Base-by-base conservation (phyloP, 2,329 filamentous ascomycete species). In the Apiospora rasikravindrae region DNA sequence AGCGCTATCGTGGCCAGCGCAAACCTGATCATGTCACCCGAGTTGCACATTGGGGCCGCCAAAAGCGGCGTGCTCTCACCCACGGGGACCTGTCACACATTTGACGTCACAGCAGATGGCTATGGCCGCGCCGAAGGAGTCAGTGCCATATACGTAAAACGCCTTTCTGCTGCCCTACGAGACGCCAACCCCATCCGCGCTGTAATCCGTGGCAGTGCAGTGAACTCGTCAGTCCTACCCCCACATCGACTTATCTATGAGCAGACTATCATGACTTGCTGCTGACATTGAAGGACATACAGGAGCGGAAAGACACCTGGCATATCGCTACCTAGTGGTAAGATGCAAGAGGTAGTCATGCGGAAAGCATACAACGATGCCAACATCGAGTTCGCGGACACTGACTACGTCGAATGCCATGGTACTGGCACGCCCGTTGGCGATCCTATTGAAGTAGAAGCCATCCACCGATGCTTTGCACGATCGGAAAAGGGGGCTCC, bases 1-100 rank as follows among this genome's bases (percentile, higher is more conserved):
- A 74, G 75, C 0, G 82, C 81, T 24, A 75, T 84, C 6, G 80
- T 81, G 0, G 82, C 75, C 2, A 82, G 82, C n/a, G 75, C 75
- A 26, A 83, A 84, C 74, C 67, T 84, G 10, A 80, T 84, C 19
- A 69, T 81, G 4, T 79, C 76, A 0, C 78, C 75, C 7, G 77
- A 81, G 57, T 72, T 77, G 45, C 76, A 79, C 16, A 76, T 81
- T 72, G 77, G 76, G 45, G 78, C 79, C 2, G 76, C 77, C 1
- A 81, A 82, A 67, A 70, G 78, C 0, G 80, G 80, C 0, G 75
- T 82, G 0, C 73, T 84, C 1, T 84, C 82, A 0, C 79, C 80
- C 0, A 80, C 78, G 0, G 79, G 77, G 0, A 77, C 72, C 4
- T 81, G 78, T 64, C 77, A 79, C 42, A 79, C 78, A 0, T 81